Conservation (phyloP, 2,329 filamentous ascomycete genomes). For the Microdochium nivale region DNA sequence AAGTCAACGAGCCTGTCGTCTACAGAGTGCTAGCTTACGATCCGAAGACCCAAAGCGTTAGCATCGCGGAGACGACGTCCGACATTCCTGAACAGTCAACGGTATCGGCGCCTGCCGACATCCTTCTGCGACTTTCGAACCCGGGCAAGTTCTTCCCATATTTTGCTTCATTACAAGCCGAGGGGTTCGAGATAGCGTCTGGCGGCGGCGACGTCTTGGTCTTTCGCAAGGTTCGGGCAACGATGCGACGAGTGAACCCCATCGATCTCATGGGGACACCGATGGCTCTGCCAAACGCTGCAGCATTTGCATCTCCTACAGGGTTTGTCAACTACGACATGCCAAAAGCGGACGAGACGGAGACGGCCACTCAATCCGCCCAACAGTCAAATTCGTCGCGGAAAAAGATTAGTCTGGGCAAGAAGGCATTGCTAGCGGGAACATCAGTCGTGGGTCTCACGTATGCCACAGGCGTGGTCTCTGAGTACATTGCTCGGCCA, state of each 20-base stretch:
- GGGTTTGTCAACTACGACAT: slow-evolving; percentile 56
- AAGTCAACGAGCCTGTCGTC: slow-evolving; percentile 19
- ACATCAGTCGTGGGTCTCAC: slow-evolving; percentile 44
- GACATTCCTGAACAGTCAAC: slow-evolving; percentile 36
- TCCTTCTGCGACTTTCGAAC: slow-evolving; percentile 50
- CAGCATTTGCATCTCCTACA: slow-evolving; percentile 55
- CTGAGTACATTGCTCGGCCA: slow-evolving; percentile 42
- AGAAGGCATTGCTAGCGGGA: slow-evolving; percentile 43
- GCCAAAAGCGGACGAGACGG: slow-evolving; percentile 19
- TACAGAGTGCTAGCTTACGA: slow-evolving; percentile 65
- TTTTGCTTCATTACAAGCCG: slow-evolving; percentile 45
- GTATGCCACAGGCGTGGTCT: slow-evolving; percentile 50
- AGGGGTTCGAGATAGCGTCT: slow-evolving; percentile 60
- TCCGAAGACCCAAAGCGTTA: slow-evolving; percentile 45
- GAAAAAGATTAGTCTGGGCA: slow-evolving; percentile 31
- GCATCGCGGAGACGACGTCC: slow-evolving; percentile 52
- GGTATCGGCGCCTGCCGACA: slow-evolving; percentile 49
- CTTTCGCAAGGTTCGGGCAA: slow-evolving; percentile 49
- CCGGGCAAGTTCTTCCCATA: slow-evolving; percentile 58
- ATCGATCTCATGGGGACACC: slow-evolving; percentile 45
- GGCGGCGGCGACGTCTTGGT: slow-evolving; percentile 56
- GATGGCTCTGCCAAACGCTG: slow-evolving; percentile 32
- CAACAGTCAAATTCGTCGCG: slow-evolving; percentile 19
- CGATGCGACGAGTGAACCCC: slow-evolving; percentile 38
- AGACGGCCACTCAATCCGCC: slow-evolving; percentile 5